Conservation (phyloP, 2,329 filamentous ascomycete species). For the Penicillium thymicola region DNA sequence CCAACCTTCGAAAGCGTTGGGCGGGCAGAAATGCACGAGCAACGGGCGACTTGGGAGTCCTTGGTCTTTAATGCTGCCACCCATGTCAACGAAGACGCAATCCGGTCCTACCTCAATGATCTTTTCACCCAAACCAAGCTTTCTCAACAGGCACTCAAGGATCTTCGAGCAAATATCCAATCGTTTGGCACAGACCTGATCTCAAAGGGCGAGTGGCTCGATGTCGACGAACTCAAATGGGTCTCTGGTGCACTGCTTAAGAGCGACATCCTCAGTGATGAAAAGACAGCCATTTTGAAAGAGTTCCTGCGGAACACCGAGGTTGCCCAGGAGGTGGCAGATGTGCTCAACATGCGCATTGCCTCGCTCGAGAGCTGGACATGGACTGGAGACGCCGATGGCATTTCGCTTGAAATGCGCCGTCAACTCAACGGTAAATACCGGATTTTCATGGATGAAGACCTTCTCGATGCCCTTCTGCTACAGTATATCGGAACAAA, state of each 20-base stretch:
- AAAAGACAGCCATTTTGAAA: constrained; percentile 51
- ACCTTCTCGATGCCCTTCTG: constrained; percentile 55
- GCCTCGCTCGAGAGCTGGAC: constrained; percentile 51
- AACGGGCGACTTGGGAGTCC: constrained; percentile 54
- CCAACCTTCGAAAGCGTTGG: constrained; percentile 49
- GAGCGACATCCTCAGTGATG: constrained; percentile 51
- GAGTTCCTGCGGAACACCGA: constrained; percentile 50
- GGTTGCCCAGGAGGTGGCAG: constrained; percentile 53
- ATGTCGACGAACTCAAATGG: constrained; percentile 40
- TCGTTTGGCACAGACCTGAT: constrained; percentile 34
- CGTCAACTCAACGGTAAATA: constrained; percentile 58
- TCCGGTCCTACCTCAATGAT: constrained; percentile 50
- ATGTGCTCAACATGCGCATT: constrained; percentile 58
- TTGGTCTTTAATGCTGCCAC: constrained; percentile 51
- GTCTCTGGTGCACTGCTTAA: constrained; percentile 51
- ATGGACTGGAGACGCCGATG: constrained; percentile 44
- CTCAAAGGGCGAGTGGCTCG: constrained; percentile 39
- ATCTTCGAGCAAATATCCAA: constrained; percentile 41
- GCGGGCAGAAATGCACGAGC: constrained; percentile 53
- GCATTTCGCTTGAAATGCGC: constrained; percentile 50
- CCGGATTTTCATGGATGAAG: constrained; percentile 58
- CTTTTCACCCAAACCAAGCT: constrained; percentile 49
- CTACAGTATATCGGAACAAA: constrained; percentile 54
- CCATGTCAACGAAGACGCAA: constrained; percentile 45
- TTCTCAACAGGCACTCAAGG: constrained; percentile 43